Evolutionary conservation across 306 rosid species (phyloP).

Genomic region (Ormosia emarginata): DNA sequence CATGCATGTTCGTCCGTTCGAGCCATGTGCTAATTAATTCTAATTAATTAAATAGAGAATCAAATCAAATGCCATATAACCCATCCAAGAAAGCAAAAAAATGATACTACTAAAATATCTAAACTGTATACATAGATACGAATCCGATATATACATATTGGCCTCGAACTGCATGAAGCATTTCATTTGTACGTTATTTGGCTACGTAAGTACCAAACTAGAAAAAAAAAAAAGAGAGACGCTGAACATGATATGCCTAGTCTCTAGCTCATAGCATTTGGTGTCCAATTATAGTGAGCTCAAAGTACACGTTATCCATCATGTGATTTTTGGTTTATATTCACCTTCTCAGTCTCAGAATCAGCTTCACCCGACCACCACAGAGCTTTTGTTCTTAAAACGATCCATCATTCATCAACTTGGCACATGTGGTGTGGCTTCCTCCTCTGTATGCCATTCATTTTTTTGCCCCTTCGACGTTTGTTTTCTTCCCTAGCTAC

Average conservation of each 20-base stretch:
- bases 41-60: slow-evolving; percentile 20
- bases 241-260: slow-evolving; percentile 11
- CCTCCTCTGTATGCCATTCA: slow-evolving; percentile 15
- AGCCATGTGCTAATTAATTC: slow-evolving; percentile 32
- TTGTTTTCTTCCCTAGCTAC: slow-evolving; percentile 17
- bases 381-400: slow-evolving; percentile 7
- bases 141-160: not conserved
- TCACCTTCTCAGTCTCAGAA: not conserved
- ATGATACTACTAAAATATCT: not conserved
- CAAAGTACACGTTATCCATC: slow-evolving; percentile 21
- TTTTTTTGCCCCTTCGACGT: slow-evolving; percentile 11
- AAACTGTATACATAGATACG: not conserved
- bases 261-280: not conserved
- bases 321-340: slow-evolving; percentile 29
- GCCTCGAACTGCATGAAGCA: slow-evolving; percentile 23
- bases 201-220: not conserved
- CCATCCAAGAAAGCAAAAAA: not conserved
- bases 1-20: slow-evolving; percentile 5
- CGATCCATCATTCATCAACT: slow-evolving; percentile 14
- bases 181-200: not conserved
- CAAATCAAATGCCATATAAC: slow-evolving; percentile 12
- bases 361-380: slow-evolving; percentile 27
- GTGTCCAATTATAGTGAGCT: slow-evolving; percentile 13
- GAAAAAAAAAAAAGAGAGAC: not conserved
- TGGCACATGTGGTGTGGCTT: slow-evolving; percentile 18